These are phyloP conservation scores for Sporothrix humicola DNA, from an alignment of 2,329 filamentous ascomycete species.

Conservation along the genomic window DNA sequence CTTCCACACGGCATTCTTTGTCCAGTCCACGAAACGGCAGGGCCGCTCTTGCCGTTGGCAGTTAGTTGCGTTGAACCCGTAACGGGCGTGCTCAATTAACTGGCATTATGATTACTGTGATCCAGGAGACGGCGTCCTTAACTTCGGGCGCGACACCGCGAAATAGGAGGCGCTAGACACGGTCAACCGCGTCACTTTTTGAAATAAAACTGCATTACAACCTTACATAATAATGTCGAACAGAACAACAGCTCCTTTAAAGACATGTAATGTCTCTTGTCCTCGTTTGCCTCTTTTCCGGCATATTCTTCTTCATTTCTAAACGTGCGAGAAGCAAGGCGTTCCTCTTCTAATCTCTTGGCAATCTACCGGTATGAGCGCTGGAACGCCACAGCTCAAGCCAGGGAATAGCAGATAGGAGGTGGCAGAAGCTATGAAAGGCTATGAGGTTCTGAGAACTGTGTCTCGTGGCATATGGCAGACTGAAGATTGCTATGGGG, in stretches of 20 bases:
- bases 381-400: background rate
- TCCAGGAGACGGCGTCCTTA: background rate
- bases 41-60: no score
- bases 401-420: background rate
- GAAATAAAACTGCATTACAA: background rate
- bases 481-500: background rate
- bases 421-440: background rate
- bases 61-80: background rate
- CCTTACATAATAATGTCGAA: background rate
- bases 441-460: no score
- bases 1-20: background rate
- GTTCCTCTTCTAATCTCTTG: background rate
- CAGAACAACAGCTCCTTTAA: no score
- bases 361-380: background rate
- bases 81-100: background rate
- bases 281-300: background rate
- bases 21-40: background rate
- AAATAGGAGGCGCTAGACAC: background rate
- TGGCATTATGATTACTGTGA: constrained; percentile 3
- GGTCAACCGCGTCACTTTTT: background rate
- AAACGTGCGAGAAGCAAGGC: constrained; percentile 1
- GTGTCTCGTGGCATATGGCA: background rate
- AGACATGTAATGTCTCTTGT: background rate
- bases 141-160: background rate
- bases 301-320: background rate